Conservation (phyloP, 2,329 filamentous ascomycete species). For the Neonectria ditissima region DNA sequence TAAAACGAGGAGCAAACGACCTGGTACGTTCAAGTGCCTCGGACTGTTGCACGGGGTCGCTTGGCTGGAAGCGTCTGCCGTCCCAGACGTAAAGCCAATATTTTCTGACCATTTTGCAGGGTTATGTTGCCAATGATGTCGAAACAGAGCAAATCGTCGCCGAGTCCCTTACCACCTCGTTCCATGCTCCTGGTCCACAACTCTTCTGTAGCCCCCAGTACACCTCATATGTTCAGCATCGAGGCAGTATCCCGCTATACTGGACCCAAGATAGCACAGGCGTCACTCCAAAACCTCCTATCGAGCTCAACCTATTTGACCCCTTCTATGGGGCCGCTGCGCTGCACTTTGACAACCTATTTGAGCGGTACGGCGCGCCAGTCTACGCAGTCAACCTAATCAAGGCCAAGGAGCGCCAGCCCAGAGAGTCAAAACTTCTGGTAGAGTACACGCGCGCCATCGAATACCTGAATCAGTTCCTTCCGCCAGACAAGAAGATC, state of each 20-base stretch:
- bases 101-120: conserved; percentile 53
- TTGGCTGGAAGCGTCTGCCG: neutral
- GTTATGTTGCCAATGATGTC: conserved; percentile 97
- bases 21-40: conserved; percentile 55
- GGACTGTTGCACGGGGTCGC: neutral
- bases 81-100: neutral
- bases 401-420: conserved; percentile 87
- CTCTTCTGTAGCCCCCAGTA: conserved; percentile 91
- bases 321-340: conserved; percentile 95
- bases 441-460: conserved; percentile 89
- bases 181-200: conserved; percentile 88
- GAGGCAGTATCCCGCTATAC: conserved; percentile 95
- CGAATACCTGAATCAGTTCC: conserved; percentile 92
- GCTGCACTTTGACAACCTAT: conserved; percentile 94
- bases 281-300: conserved; percentile 95
- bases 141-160: conserved; percentile 99
- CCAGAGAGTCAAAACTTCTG: conserved; percentile 90
- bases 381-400: conserved; percentile 93
- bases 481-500: conserved; percentile 86
- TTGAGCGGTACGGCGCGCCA: conserved; percentile 91
- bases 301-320: conserved; percentile 94
- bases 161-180: conserved; percentile 93
- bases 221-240: conserved; percentile 96
- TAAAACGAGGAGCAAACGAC: conserved; percentile 96
- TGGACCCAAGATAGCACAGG: conserved; percentile 98